phyloP scores from a whole-genome alignment of 2,329 filamentous ascomycete species.

The Cladosporium sp. region DNA sequence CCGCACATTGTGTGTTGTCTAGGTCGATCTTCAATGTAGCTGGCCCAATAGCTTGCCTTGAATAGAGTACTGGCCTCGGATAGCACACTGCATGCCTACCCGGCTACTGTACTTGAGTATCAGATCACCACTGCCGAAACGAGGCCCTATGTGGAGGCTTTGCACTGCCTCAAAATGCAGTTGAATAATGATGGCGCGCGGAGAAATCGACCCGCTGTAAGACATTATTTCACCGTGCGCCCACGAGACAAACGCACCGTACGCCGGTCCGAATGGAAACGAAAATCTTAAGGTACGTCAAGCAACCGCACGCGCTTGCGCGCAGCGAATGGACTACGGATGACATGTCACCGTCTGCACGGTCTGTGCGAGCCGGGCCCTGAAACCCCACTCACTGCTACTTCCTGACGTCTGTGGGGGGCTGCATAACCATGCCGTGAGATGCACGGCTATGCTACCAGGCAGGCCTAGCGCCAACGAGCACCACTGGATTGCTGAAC shows the following conservation, averaged over 20 bases:
- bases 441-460: neutral
- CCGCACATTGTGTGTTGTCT: too few species aligned
- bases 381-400: constrained; percentile 11
- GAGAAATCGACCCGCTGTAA: neutral
- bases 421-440: constrained; percentile 6
- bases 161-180: constrained; percentile 8
- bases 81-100: neutral
- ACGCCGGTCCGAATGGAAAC: constrained; percentile 6
- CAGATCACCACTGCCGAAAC: constrained; percentile 1
- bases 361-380: constrained; percentile 4
- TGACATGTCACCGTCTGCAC: constrained; percentile 1
- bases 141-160: constrained; percentile 11
- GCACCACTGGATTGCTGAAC: constrained; percentile 1
- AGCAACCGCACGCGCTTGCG: constrained; percentile 1
- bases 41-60: too few species aligned
- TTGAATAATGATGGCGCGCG: neutral
- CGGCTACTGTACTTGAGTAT: neutral
- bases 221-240: constrained; percentile 2
- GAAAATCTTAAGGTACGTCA: neutral
- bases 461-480: neutral
- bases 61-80: neutral
- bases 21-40: too few species aligned
- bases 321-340: constrained; percentile 3
- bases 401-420: constrained; percentile 7
- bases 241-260: constrained; percentile 1